phyloP scores from a whole-genome alignment of 177 flowering plant species.

The Vitis hybrid region DNA sequence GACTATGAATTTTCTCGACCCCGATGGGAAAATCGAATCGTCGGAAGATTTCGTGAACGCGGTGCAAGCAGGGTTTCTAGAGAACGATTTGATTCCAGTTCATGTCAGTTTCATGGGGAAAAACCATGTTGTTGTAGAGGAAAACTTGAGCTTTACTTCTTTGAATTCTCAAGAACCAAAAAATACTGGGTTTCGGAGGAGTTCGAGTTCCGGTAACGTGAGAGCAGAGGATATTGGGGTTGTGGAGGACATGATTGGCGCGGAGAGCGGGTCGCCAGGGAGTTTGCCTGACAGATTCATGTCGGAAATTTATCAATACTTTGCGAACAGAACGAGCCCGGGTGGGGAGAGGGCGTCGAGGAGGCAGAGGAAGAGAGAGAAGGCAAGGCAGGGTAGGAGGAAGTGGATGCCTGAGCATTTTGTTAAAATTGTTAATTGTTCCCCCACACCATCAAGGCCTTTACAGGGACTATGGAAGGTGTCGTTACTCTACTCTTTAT shows the following conservation, averaged over 20 bases:
- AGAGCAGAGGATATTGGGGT: constrained; percentile 30
- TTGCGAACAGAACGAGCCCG: constrained; percentile 82
- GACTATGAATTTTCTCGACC: constrained; percentile 46
- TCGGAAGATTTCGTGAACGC: constrained; percentile 23
- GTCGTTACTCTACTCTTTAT: constrained; percentile 7
- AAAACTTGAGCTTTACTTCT: constrained; percentile 23
- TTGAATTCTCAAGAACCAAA: constrained; percentile 19
- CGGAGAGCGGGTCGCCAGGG: constrained; percentile 38
- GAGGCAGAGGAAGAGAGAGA: constrained; percentile 73
- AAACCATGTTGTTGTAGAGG: constrained; percentile 72
- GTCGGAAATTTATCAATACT: constrained; percentile 73
- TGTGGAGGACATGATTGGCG: constrained; percentile 22
- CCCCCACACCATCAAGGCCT: constrained; percentile 63
- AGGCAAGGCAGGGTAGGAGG: constrained; percentile 47
- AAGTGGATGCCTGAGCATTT: constrained; percentile 81
- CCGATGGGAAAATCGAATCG: constrained; percentile 32
- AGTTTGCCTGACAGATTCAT: constrained; percentile 49
- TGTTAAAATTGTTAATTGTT: constrained; percentile 68
- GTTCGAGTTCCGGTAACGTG: constrained; percentile 29
- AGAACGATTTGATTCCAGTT: constrained; percentile 53
- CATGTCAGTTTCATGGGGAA: constrained; percentile 66
- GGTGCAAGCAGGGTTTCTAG: constrained; percentile 29
- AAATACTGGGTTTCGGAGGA: constrained; percentile 18
- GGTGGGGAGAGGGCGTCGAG: constrained; percentile 53
- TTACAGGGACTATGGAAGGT: constrained; percentile 98